Base-by-base conservation (phyloP, 257 asterid species). In the Primulina tabacum region DNA sequence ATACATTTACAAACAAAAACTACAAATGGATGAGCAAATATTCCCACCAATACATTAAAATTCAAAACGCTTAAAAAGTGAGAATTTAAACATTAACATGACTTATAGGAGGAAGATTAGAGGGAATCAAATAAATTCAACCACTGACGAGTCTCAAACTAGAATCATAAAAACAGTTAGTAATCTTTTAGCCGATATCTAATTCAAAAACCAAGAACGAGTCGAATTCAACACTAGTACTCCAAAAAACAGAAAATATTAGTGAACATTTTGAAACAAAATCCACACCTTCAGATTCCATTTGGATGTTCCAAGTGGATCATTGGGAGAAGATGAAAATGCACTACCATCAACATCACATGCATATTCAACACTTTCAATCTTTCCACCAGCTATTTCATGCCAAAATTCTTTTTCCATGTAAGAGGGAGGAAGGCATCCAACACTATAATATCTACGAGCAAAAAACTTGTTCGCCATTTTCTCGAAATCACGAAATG, bases 331-430 rank as follows among this genome's bases (percentile, higher is more conserved):
- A 75, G 95, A 87, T 76, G 97, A 89, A 81, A 94, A 94, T 20
- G 99, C 97, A 86, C 97, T 91, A 77, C 99, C 99, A 85, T 94
- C 99, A 75, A 94, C 97, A 86, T 94, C 99, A 73, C 97, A 94
- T 64, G 99, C 99, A 85, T 94, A 94, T 87, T 94, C 99, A 80
- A 94, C 99, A 82, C 96, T 89, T 78, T 94, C 99, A 47, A 92
- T 89, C 84, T 85, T 91, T 76, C 99, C 99, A 78, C 86, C 82
- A 76, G 95, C 91, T 86, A 94, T 91, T 88, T 91, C 99, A 78
- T 85, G 78, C 99, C 99, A 94, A 86, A 94, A 94, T 85, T 94
- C 99, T 80, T 85, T 94, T 78, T 94, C 99, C 90, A 94, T 30
- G 90, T 70, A 29, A 87, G 86, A 50, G 97, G 99, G 79, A 94